Conservation (phyloP, 495 filamentous ascomycete genomes). For the Lindgomyces ingoldianus region DNA sequence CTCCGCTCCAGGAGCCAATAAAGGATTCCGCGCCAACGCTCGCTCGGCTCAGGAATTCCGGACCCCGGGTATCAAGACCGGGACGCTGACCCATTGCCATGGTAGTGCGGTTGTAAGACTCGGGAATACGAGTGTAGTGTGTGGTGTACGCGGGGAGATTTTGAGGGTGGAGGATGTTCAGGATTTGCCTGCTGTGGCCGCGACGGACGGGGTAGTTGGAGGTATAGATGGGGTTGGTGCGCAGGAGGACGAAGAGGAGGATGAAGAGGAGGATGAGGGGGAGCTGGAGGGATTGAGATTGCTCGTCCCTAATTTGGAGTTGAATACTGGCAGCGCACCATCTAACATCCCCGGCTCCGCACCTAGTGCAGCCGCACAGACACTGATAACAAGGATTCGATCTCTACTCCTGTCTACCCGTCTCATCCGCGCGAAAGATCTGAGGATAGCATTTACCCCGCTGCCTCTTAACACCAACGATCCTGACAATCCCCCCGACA, state of each 20-base stretch:
- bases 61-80: conserved; percentile 68
- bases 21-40: conserved; percentile 71
- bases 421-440: conserved; percentile 61
- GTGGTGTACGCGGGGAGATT: conserved; percentile 84
- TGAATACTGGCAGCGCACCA: conserved; percentile 85
- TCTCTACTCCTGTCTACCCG: conserved; percentile 68
- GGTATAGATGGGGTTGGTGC: conserved; percentile 47
- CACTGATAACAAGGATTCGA: conserved; percentile 73
- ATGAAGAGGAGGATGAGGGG: conserved; percentile 53
- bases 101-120: conserved; percentile 84
- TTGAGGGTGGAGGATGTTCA: conserved; percentile 70
- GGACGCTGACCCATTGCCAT: conserved; percentile 80
- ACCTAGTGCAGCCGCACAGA: conserved; percentile 78
- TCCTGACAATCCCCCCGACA: conserved; percentile 48
- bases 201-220: conserved; percentile 22
- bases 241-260: conserved; percentile 51
- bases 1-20: conserved; percentile 56
- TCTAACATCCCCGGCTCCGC: conserved; percentile 80
- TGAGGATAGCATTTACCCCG: conserved; percentile 69
- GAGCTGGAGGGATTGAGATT: conserved; percentile 64
- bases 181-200: conserved; percentile 41
- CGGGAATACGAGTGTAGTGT: conserved; percentile 89
- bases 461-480: conserved; percentile 38
- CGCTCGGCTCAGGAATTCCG: conserved; percentile 70
- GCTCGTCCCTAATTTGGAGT: conserved; percentile 88